phyloP scores from a whole-genome alignment of 352 stramenopile species.

The Phytophthora colocasiae region DNA sequence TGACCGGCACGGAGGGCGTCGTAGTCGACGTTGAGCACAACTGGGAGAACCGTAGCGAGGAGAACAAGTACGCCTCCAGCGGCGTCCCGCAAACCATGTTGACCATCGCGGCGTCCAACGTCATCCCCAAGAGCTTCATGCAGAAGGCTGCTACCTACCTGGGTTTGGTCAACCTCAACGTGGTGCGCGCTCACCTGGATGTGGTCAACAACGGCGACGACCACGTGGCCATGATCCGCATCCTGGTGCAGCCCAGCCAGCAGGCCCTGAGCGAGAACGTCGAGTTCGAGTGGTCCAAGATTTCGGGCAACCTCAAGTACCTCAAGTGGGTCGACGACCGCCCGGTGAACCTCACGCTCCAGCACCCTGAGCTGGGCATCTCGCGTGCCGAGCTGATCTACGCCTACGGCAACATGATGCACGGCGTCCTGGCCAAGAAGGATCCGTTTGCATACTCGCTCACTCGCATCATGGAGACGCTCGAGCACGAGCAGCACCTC shows the following conservation, averaged over 20 bases:
- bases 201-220: slow-evolving; percentile 85
- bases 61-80: slow-evolving; percentile 78
- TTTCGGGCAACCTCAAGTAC: slow-evolving; percentile 90
- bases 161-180: slow-evolving; percentile 94
- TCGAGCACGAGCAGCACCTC: slow-evolving; percentile 93
- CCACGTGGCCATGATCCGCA: slow-evolving; percentile 83
- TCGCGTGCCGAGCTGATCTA: slow-evolving; percentile 95
- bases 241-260: slow-evolving; percentile 77
- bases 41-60: slow-evolving; percentile 80
- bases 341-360: slow-evolving; percentile 73
- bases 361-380: slow-evolving; percentile 92
- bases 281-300: slow-evolving; percentile 84
- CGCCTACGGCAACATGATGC: slow-evolving; percentile 95
- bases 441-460: slow-evolving; percentile 96
- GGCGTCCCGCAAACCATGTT: slow-evolving; percentile 79
- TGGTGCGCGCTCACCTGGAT: slow-evolving; percentile 95
- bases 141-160: slow-evolving; percentile 90
- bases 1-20: slow-evolving; percentile 80
- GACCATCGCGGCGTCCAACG: slow-evolving; percentile 83
- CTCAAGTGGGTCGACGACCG: slow-evolving; percentile 89
- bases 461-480: slow-evolving; percentile 93
- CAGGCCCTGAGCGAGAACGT: slow-evolving; percentile 56
- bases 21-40: slow-evolving; percentile 82
- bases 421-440: slow-evolving; percentile 94
- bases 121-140: slow-evolving; percentile 84